phyloP scores from a whole-genome alignment of 805 yeast genomes.

The Candida sithepensis region DNA sequence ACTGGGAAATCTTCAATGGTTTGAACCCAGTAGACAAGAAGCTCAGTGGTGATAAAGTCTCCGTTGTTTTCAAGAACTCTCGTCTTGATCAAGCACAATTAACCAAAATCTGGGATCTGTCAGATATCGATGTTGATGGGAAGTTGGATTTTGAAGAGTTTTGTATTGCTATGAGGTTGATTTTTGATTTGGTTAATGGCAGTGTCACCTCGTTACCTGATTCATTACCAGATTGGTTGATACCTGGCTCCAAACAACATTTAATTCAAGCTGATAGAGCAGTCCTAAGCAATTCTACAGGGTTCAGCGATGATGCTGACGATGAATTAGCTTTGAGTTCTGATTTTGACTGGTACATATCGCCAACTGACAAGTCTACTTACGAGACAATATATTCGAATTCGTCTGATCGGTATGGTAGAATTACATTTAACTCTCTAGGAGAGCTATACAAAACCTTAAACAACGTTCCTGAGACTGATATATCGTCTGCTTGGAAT shows the following conservation, averaged over 20 bases:
- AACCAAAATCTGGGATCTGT: conserved; percentile 83
- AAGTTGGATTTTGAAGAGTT: conserved; percentile 94
- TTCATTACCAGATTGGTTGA: conserved; percentile 83
- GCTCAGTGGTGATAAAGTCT: conserved; percentile 79
- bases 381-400: conserved; percentile 77
- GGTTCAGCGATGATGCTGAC: conserved; percentile 48
- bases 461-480: conserved; percentile 73
- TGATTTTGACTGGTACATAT: conserved; percentile 94
- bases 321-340: conserved; percentile 58
- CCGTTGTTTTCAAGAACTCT: conserved; percentile 85
- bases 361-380: conserved; percentile 76
- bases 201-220: conserved; percentile 67
- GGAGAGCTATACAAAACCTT: conserved; percentile 66
- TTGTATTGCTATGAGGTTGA: conserved; percentile 94
- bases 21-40: conserved; percentile 77
- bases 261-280: conserved; percentile 82
- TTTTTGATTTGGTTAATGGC: conserved; percentile 87
- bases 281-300: conserved; percentile 31
- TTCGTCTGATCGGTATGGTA: conserved; percentile 74
- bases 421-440: conserved; percentile 72
- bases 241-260: conserved; percentile 86
- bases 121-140: conserved; percentile 93
- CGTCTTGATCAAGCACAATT: conserved; percentile 74
- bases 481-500: conserved; percentile 89
- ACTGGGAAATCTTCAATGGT: conserved; percentile 96